Conservation (phyloP, 805 yeast genomes). For the Wickerhamomyces canadensis region DNA sequence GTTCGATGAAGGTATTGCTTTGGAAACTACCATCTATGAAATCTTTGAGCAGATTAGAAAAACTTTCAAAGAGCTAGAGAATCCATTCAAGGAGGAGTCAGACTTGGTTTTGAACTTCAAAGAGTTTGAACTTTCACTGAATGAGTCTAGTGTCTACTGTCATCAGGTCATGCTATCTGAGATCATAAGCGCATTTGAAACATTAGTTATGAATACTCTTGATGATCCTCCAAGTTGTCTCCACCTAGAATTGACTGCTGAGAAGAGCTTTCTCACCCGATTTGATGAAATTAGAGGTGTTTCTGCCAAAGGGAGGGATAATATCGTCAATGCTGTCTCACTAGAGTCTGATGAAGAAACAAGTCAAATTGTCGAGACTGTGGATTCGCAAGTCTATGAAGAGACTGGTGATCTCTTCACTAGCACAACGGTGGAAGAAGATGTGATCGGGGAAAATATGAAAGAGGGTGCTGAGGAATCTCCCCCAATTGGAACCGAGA, state of each 20-base stretch:
- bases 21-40: constrained; percentile 10
- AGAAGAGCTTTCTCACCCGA: constrained; percentile 11
- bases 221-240: constrained; percentile 9
- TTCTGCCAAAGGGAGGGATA: background rate
- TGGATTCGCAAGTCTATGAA: too few relatives aligned
- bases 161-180: constrained; percentile 16
- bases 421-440: too few relatives aligned
- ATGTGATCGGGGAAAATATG: too few relatives aligned
- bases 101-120: constrained; percentile 16
- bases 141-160: constrained; percentile 16
- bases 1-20: constrained; percentile 15
- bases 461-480: too few relatives aligned
- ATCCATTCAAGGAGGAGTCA: constrained; percentile 16
- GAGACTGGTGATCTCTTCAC: too few relatives aligned
- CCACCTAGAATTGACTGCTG: constrained; percentile 9
- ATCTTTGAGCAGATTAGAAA: constrained; percentile 14
- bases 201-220: constrained; percentile 3
- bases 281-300: constrained; percentile 11
- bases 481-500: too few relatives aligned
- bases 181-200: constrained; percentile 11
- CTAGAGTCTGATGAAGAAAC: background rate
- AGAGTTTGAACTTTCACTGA: constrained; percentile 14
- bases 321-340: background rate
- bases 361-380: too few relatives aligned
- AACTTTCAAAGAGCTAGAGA: constrained; percentile 11